Conservation (phyloP, 169 alveolate genomes). For the Blepharisma undulans region DNA sequence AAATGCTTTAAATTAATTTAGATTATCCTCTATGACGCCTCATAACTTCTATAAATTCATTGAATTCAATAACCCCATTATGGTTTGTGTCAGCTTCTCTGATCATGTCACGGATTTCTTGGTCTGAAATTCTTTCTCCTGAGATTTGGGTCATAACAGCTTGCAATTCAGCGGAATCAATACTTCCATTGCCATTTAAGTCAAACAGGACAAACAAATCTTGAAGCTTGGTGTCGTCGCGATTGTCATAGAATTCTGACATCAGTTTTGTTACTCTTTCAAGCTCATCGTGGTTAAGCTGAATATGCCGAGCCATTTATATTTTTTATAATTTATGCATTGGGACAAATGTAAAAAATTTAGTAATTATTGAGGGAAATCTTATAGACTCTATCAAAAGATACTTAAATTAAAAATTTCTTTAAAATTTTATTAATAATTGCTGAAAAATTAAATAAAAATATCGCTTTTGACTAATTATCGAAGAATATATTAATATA, state of each 20-base stretch:
- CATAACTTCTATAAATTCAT: slow-evolving; percentile 29
- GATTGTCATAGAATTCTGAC: slow-evolving; percentile 47
- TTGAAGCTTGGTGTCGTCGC: slow-evolving; percentile 26
- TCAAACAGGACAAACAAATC: slow-evolving; percentile 42
- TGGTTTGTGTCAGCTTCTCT: slow-evolving; percentile 52
- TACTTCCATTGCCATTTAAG: slow-evolving; percentile 42
- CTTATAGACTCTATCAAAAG: too few relatives aligned
- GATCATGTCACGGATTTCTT: slow-evolving; percentile 62
- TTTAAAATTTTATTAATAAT: too few relatives aligned
- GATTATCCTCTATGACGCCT: slow-evolving; percentile 15
- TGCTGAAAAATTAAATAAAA: too few relatives aligned
- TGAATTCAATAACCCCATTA: slow-evolving; percentile 30
- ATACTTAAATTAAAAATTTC: too few relatives aligned
- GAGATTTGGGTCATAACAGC: slow-evolving; percentile 25
- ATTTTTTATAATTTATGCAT: too few relatives aligned
- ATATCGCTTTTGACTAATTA: too few relatives aligned
- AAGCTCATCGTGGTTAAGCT: background rate
- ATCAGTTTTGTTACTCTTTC: background rate
- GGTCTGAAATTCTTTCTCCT: slow-evolving; percentile 56
- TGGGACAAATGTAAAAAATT: too few relatives aligned
- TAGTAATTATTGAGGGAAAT: too few relatives aligned
- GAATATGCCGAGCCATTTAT: background rate
- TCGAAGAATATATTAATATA: too few relatives aligned
- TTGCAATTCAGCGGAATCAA: slow-evolving; percentile 35
- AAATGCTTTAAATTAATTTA: too few relatives aligned